Base-by-base conservation (phyloP, 352 stramenopile species). In the Globisporangium uncinulatum region DNA sequence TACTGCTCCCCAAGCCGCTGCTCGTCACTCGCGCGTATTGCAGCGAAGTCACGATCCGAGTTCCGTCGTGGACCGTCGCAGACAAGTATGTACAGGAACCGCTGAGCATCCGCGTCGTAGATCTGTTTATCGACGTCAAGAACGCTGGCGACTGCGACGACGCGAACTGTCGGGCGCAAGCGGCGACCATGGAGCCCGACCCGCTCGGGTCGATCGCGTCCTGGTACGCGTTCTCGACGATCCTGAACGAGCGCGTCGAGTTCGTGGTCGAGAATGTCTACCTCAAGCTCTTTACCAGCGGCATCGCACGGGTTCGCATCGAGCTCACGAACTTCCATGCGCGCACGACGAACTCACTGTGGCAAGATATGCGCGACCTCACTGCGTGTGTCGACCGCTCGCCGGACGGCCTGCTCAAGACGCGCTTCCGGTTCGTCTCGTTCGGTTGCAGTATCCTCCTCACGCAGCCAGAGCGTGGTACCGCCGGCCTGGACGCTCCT, bases 331-430 rank as follows among this genome's bases (percentile, higher is more conserved):
- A 67, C 42, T 72, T 89, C 21, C 65, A 83, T 45, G 74, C 73
- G 17, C 76, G 76, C 15, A 83, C 79, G 24, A 87, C 76, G 2
- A 83, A 89, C 45, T 69, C 79, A 11, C 20, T 86, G 54, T 84
- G 79, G 74, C 76, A 87, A 57, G 76, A 86, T 57, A 79, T 89
- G 56, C 71, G 73, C 19, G 71, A 89, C 29, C 69, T 84, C 17
- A 73, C 73, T 8, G 60, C 60, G 20, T 83, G 73, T 34, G 71
- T 87, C 7, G 76, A 87, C 15, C 75, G 74, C 11, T 87, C 79
- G 1, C 79, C 79, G 0, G 76, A 89, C 17, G 67, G 73, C 4
- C 56, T 83, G 45, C 66, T 87, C n/a, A 77, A 82, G 61, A 89
- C 79, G 19, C 68, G 74, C 1, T 87, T 87, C 67, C 83, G 82